Evolutionary conservation across 208 protist genomes (phyloP).

Genomic region (Herpetomonas samuelpessoai): DNA sequence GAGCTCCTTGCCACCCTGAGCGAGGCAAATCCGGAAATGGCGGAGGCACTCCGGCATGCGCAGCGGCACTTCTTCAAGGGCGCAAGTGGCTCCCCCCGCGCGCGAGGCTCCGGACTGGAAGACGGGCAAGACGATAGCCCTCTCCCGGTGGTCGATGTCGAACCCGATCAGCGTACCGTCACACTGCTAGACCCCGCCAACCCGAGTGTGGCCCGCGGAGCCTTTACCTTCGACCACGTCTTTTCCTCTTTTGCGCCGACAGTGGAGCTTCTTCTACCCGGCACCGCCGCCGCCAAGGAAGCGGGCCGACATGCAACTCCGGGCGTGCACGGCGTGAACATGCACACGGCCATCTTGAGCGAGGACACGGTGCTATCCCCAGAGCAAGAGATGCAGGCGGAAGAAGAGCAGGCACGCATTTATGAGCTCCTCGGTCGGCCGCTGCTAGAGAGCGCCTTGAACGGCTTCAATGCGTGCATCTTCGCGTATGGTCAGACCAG

Average conservation of each 20-base stretch:
- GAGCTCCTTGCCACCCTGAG: neutral
- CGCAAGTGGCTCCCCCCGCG: neutral
- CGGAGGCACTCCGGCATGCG: neutral
- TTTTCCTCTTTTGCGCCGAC: constrained; percentile 56
- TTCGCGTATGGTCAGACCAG: constrained; percentile 91
- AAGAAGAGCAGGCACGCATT: constrained; percentile 51
- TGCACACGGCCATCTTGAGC: neutral
- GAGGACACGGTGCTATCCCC: constrained; percentile 2
- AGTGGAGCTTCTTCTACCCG: constrained; percentile 24
- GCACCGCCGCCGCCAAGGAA: neutral
- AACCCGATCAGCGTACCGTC: constrained; percentile 43
- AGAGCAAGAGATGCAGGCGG: constrained; percentile 30
- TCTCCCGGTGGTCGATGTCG: constrained; percentile 48
- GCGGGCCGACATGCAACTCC: too few species aligned
- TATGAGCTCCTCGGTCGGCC: constrained; percentile 46
- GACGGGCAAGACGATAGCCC: constrained; percentile 13
- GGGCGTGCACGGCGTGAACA: neutral
- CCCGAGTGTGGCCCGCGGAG: constrained; percentile 12
- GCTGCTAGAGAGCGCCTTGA: constrained; percentile 37
- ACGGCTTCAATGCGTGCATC: constrained; percentile 81
- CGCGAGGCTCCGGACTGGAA: constrained; percentile 5
- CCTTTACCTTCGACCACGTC: constrained; percentile 64
- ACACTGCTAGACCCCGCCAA: constrained; percentile 31
- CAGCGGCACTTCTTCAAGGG: neutral
- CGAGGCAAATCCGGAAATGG: neutral